Conservation (phyloP, 352 stramenopile species). For the Phytophthora ohioensis region DNA sequence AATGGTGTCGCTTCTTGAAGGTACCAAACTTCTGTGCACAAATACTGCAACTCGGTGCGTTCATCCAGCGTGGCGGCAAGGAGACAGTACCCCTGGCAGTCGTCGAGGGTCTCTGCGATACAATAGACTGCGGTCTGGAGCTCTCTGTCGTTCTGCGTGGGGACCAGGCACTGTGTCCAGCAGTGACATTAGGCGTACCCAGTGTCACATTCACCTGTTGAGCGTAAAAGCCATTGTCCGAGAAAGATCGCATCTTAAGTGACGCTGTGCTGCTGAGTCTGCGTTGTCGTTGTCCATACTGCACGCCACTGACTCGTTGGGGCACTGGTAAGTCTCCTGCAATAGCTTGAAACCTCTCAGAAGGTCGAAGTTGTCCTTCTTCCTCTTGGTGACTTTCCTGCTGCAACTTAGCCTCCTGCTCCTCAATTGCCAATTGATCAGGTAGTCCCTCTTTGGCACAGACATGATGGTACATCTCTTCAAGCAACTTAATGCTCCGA, state of each 20-base stretch:
- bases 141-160: slow-evolving; percentile 42
- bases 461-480: slow-evolving; percentile 91
- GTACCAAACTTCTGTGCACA: slow-evolving; percentile 83
- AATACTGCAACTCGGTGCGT: slow-evolving; percentile 85
- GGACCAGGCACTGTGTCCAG: slow-evolving; percentile 35
- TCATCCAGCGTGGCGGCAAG: slow-evolving; percentile 85
- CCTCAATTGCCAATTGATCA: slow-evolving; percentile 60
- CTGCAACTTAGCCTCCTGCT: slow-evolving; percentile 44
- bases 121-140: slow-evolving; percentile 50
- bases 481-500: slow-evolving; percentile 78
- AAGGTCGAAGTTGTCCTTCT: slow-evolving; percentile 38
- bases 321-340: slow-evolving; percentile 38
- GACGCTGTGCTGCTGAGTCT: slow-evolving; percentile 53
- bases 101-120: slow-evolving; percentile 43
- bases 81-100: slow-evolving; percentile 53
- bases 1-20: slow-evolving; percentile 90
- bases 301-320: slow-evolving; percentile 21
- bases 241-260: slow-evolving; percentile 70
- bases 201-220: slow-evolving; percentile 39
- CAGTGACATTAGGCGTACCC: slow-evolving; percentile 10
- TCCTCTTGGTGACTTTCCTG: slow-evolving; percentile 32
- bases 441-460: slow-evolving; percentile 72
- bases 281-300: slow-evolving; percentile 40
- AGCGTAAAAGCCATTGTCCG: slow-evolving; percentile 73
- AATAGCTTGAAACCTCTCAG: slow-evolving; percentile 50